Conservation (phyloP, 2,329 filamentous ascomycete species). For the Sclerotinia trifoliorum region DNA sequence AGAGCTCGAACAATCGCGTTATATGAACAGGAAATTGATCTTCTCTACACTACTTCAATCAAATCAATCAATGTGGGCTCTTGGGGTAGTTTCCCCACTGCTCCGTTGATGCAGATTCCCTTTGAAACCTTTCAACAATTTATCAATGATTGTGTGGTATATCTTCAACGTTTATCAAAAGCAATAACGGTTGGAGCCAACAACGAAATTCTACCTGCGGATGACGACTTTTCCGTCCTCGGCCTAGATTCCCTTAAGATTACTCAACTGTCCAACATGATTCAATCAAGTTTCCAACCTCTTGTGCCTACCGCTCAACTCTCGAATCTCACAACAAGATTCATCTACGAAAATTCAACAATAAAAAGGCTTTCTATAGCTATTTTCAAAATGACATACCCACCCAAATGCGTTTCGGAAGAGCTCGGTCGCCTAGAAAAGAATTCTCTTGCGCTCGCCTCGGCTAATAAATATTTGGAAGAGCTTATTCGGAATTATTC, state of each 20-base stretch:
- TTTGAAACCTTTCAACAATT: background rate
- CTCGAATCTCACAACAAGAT: background rate
- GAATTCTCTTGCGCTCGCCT: no score
- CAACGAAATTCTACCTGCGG: background rate
- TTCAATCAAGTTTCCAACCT: no score
- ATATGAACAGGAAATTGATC: constrained; percentile 37
- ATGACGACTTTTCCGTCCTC: background rate
- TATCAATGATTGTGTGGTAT: background rate
- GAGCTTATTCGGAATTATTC: background rate
- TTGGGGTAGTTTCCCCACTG: background rate
- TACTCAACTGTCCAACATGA: background rate
- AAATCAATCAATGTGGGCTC: background rate
- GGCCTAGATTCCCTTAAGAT: background rate
- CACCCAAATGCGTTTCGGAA: background rate
- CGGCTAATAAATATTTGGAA: background rate
- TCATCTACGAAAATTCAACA: background rate
- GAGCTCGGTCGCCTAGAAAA: background rate
- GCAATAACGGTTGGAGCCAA: background rate
- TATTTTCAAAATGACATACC: background rate
- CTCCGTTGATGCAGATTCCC: no score
- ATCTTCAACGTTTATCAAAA: background rate
- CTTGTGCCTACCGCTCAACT: background rate
- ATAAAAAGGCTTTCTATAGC: background rate
- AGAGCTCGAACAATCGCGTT: background rate
- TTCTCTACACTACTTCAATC: background rate